Percentiles rank a stretch among this genome's conserved stretches.
Conservation (phyloP, 305 asterid species). For the Fraxinus ornus region DNA sequence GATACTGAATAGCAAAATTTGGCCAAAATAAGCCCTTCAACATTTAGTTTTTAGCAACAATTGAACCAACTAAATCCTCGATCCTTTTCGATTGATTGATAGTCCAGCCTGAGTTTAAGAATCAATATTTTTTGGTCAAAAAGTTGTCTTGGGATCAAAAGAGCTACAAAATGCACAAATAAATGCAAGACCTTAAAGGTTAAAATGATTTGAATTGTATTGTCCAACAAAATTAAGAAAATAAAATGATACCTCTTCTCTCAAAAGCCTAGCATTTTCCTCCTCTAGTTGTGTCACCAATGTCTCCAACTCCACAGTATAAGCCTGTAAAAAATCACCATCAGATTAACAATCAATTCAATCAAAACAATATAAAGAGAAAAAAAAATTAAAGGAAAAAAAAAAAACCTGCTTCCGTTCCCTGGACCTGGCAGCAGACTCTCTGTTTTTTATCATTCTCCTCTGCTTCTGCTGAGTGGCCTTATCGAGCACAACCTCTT, state of each 20-base stretch:
- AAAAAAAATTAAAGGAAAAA: neutral
- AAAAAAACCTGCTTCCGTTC: conserved; percentile 84
- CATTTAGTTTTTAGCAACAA: neutral
- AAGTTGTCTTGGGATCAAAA: neutral
- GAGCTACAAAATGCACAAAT: neutral
- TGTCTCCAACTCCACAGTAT: conserved; percentile 88
- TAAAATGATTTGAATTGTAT: neutral
- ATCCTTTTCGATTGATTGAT: neutral
- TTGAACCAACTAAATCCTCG: neutral
- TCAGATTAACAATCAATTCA: neutral
- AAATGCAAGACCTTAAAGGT: neutral
- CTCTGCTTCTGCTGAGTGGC: conserved; percentile 98
- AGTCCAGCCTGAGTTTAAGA: neutral
- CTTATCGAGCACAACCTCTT: conserved; percentile 73
- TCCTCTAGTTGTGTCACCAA: conserved; percentile 76
- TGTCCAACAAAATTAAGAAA: neutral
- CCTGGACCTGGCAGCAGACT: conserved; percentile 94
- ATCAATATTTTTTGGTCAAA: neutral
- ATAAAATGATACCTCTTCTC: conserved; percentile 52
- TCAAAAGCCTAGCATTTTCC: conserved; percentile 73
- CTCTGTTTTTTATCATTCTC: conserved; percentile 93
- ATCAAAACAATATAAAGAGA: neutral
- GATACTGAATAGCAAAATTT: neutral
- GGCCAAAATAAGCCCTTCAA: neutral
- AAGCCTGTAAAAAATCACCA: conserved; percentile 50